phyloP scores from a whole-genome alignment of 257 asterid species.

The Euphrasia confusa region DNA sequence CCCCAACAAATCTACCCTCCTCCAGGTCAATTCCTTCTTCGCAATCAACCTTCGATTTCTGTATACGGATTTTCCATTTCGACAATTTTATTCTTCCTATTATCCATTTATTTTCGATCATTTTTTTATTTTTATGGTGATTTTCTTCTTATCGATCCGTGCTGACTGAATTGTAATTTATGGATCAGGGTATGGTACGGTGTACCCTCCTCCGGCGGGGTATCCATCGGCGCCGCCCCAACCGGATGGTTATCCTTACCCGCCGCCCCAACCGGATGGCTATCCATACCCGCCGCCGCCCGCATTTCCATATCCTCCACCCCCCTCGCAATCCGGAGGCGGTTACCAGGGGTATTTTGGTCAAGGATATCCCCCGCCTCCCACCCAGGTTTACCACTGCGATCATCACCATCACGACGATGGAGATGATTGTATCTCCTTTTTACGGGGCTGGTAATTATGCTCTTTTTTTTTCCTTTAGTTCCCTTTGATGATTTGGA shows the following conservation, averaged over 20 bases:
- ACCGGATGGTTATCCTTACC: conserved; percentile 45
- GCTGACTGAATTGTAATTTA: conserved; percentile 1
- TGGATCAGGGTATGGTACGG: conserved; percentile 43
- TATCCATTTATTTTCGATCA: too few relatives aligned
- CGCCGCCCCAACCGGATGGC: conserved; percentile 41
- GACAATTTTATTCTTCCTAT: too few relatives aligned
- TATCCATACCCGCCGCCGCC: conserved; percentile 36
- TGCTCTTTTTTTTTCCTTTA: not conserved
- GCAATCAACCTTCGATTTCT: not conserved
- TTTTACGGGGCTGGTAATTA: conserved; percentile 68
- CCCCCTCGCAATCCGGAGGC: conserved; percentile 34
- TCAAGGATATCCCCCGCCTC: conserved; percentile 42
- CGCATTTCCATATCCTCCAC: conserved; percentile 43
- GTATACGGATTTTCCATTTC: not conserved
- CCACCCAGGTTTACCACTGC: conserved; percentile 40
- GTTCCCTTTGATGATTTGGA: conserved; percentile 5
- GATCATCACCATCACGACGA: conserved; percentile 48
- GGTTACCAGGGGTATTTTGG: conserved; percentile 69
- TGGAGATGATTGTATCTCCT: conserved; percentile 46
- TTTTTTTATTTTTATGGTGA: too few relatives aligned
- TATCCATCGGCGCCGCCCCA: conserved; percentile 57
- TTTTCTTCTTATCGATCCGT: too few relatives aligned
- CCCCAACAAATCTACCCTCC: conserved; percentile 42
- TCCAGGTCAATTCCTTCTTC: conserved; percentile 34
- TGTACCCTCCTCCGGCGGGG: conserved; percentile 50